Conservation (phyloP, 2,329 filamentous ascomycete species). For the Knoxdaviesia proteae region DNA sequence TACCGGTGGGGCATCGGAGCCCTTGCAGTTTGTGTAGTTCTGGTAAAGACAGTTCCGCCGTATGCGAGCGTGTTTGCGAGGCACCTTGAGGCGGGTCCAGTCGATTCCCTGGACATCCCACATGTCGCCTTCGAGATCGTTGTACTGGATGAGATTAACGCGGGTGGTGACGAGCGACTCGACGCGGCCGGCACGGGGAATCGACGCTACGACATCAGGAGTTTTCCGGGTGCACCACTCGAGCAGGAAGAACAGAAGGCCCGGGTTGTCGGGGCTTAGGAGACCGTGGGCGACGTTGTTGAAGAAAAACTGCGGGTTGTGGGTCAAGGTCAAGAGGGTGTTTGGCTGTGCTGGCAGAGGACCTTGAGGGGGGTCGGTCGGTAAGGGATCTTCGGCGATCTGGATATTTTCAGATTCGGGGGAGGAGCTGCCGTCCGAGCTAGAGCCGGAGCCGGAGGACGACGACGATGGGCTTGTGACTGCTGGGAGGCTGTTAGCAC, state of each 20-base stretch:
- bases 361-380: no score
- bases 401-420: background rate
- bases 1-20: conserved; percentile 26
- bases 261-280: conserved; percentile 27
- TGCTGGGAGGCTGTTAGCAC: no score
- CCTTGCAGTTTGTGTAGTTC: conserved; percentile 34
- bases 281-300: conserved; percentile 7
- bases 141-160: conserved; percentile 13
- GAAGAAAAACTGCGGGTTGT: no score
- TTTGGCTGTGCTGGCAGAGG: no score
- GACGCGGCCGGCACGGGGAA: conserved; percentile 14
- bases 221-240: conserved; percentile 17
- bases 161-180: conserved; percentile 7
- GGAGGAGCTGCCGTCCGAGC: no score
- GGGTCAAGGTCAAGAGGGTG: no score
- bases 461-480: no score
- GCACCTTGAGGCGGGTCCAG: conserved; percentile 31
- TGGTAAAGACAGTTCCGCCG: conserved; percentile 26
- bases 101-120: conserved; percentile 39
- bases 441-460: no score
- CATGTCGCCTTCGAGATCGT: conserved; percentile 30
- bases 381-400: conserved; percentile 5
- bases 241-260: conserved; percentile 26
- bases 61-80: conserved; percentile 24
- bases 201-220: conserved; percentile 9